Evolutionary conservation across 108 stramenopile species (phyloP), one percentile per base, ranked within the genome.

Genomic region (Skeletonema tropicum): DNA sequence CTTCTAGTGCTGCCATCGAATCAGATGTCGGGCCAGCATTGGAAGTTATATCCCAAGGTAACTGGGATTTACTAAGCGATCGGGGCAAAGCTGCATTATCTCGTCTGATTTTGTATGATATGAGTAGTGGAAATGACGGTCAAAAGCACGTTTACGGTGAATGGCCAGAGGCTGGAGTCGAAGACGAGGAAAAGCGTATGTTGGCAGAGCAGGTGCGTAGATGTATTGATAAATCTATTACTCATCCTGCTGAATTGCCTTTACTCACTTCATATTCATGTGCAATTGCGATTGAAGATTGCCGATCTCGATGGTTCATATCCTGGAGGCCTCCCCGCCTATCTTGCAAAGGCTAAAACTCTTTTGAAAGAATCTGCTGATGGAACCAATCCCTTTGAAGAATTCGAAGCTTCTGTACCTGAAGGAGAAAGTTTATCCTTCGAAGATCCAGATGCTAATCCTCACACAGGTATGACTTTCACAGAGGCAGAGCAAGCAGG

Each of bases 361-460:
- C 86, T 99, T 31, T 86, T 99, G 68, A 83, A 85, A 64, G 96
- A 95, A 74, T 88, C 89, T 64, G 90, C 93, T 26, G 89, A 87
- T 19, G 97, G 96, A 17, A 82, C 86, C 5, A 99, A 99, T 72
- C 98, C 98, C 0, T 98, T 97, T 77, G 90, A 88, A 23, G 98
- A 98, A 38, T 97, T 89, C 66, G 94, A 91, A 71, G 97, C 98
- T 5, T 71, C 69, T 23, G 91, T 99, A 15, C 94, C 97, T 11
- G 92, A 96, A 62, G 97, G 97, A 11, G 96, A 97, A 84, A 85
- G 82, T 29, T 76, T 98, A 29, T 76, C 68, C 5, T 96, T 83
- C 64, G 94, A 96, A 61, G 71, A 82, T 12, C 70, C 74, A 26
- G 49, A 82, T 21, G 75, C 64, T 60, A 66, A 77, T 70, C 32